These are phyloP conservation scores for Pseudogymnoascus sp. DNA, from an alignment of 2,329 filamentous ascomycete genomes.

Conservation along the genomic window DNA sequence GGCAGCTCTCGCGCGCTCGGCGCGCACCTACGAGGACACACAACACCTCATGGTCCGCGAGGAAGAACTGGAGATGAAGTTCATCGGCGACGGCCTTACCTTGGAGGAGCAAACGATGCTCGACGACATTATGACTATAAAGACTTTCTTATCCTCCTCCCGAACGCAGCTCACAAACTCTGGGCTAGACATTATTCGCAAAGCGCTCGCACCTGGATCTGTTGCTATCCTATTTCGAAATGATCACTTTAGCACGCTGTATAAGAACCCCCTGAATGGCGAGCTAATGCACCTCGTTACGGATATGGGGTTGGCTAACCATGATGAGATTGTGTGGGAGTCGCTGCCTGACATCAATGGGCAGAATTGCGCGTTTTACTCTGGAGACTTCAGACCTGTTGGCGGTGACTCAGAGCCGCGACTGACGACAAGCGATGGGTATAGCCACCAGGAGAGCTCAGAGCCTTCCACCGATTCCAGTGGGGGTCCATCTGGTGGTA, in stretches of 20 bases:
- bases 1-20: constrained; percentile 62
- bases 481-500: not conserved
- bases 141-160: constrained; percentile 68
- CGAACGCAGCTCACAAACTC: constrained; percentile 81
- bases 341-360: constrained; percentile 83
- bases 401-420: constrained; percentile 39
- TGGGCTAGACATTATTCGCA: constrained; percentile 66
- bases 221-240: constrained; percentile 93
- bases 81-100: constrained; percentile 53
- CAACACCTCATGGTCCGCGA: constrained; percentile 83
- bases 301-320: constrained; percentile 78
- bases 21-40: constrained; percentile 81
- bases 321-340: constrained; percentile 95
- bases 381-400: constrained; percentile 84
- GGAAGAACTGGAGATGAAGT: constrained; percentile 77
- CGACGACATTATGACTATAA: constrained; percentile 76
- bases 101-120: constrained; percentile 69
- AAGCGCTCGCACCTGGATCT: constrained; percentile 63
- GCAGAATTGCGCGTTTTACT: constrained; percentile 71
- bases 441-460: constrained; percentile 30
- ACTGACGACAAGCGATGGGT: not conserved
- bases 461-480: not conserved
- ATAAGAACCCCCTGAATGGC: constrained; percentile 71
- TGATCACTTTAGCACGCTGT: constrained; percentile 91
- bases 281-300: constrained; percentile 80